Base-by-base conservation (phyloP, 2,329 filamentous ascomycete species). In the Cladobotryum protrusum region DNA sequence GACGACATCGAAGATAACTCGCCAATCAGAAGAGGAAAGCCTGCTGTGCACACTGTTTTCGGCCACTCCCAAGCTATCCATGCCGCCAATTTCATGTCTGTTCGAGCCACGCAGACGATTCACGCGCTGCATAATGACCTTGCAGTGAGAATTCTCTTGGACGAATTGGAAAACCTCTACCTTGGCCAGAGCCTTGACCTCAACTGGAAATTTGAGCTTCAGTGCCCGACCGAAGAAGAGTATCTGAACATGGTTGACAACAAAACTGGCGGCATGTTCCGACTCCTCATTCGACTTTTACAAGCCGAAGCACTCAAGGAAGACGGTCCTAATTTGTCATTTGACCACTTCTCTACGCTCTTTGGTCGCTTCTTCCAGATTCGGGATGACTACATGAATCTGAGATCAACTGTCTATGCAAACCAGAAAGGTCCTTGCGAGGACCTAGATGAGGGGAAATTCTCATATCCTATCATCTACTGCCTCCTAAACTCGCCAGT, bases 361-460 rank as follows among this genome's bases (percentile, higher is more conserved):
- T 47, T 67, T 4, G 64, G 64, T 0, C 49, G 58, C 1, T 60
- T 59, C 45, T 68, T 66, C 50, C 65, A 68, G 49, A 63, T 66
- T 19, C 55, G 63, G 0, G 66, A 68, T 47, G 64, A 68, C 47
- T 67, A 63, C 49, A 54, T 54, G 54, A 68, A 68, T 48, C 49
- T 67, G 1, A 50, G 44, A 1, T 62, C 57, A 1, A 33, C 17
- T 1, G 54, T 63, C 61, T 72, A 72, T 46, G 59, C 65, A 2
- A 52, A 55, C 1, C 56, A 65, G 33, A 72, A 72, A 50, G 70
- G 71, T 0, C 69, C 70, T 48, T 67, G 63, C 48, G 70, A 72
- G 35, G 70, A 73, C 49, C 57, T 73, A 0, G 65, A 67, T 19
- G 70, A 73, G 54, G 69, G 70, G 1, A 73, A 75, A 54, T 64